phyloP scores from a whole-genome alignment of 1,139 yeast species.

The Yamadazyma triangularis region DNA sequence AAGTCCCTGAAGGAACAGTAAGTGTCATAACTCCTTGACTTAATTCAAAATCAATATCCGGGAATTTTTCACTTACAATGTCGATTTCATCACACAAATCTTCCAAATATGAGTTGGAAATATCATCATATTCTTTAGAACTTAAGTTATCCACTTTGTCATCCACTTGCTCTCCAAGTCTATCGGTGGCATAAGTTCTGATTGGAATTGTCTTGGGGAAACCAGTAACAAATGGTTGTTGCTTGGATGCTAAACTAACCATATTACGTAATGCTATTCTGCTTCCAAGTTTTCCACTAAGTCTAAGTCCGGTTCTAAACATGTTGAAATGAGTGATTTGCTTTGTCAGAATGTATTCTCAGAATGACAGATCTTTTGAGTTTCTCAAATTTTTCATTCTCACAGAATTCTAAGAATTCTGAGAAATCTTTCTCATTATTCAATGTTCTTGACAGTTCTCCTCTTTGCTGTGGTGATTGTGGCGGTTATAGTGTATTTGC shows the following conservation, averaged over 20 bases:
- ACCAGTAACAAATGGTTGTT: too few relatives aligned
- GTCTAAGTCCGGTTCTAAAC: too few relatives aligned
- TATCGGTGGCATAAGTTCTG: conserved; percentile 16
- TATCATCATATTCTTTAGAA: conserved; percentile 48
- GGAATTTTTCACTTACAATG: conserved; percentile 50
- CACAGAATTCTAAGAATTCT: too few relatives aligned
- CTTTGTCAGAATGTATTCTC: too few relatives aligned
- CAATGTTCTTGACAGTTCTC: conserved; percentile 28
- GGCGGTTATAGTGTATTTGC: conserved; percentile 28
- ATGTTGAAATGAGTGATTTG: too few relatives aligned
- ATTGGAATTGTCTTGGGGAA: too few relatives aligned
- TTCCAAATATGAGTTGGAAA: conserved; percentile 64
- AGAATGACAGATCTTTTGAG: too few relatives aligned
- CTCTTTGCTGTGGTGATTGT: conserved; percentile 25
- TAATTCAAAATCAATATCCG: conserved; percentile 72
- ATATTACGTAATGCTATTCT: too few relatives aligned
- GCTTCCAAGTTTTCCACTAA: too few relatives aligned
- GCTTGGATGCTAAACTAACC: too few relatives aligned
- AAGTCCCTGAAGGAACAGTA: conserved; percentile 62
- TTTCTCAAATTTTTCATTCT: too few relatives aligned
- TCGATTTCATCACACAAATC: conserved; percentile 61
- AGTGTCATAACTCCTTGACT: conserved; percentile 81
- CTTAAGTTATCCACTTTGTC: conserved; percentile 44
- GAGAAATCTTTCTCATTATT: too few relatives aligned
- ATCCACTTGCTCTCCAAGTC: conserved; percentile 46